These are phyloP conservation scores for Diutina ranongensis DNA, from an alignment of 1,139 yeast genomes.

Conservation along the genomic window DNA sequence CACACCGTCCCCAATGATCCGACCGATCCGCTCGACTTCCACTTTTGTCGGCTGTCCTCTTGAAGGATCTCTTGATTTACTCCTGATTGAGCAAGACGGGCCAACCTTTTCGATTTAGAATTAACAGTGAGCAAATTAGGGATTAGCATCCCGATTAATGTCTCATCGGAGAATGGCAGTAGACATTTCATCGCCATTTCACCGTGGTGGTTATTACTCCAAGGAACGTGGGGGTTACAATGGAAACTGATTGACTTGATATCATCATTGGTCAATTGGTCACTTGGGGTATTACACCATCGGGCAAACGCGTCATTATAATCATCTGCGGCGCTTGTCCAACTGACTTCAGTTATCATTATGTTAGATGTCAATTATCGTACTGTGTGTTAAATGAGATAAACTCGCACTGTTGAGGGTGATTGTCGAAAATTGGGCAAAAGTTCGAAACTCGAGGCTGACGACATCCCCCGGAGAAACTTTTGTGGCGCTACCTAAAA, in stretches of 20 bases:
- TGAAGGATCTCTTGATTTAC: slow-evolving; percentile 1
- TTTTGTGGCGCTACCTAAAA: too few relatives aligned
- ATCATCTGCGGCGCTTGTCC: not conserved
- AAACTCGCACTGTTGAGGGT: too few relatives aligned
- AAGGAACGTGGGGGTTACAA: slow-evolving; percentile 1
- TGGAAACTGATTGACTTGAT: not conserved
- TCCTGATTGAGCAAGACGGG: not conserved
- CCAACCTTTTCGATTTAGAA: not conserved
- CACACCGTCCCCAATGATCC: slow-evolving; percentile 1
- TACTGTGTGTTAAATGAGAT: too few relatives aligned
- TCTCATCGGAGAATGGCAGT: not conserved
- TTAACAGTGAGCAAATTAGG: not conserved
- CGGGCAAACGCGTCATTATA: not conserved
- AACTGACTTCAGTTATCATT: not conserved
- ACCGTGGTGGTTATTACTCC: not conserved
- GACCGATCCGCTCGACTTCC: not conserved
- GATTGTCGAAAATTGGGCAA: too few relatives aligned
- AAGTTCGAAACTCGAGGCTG: too few relatives aligned
- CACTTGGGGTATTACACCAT: not conserved
- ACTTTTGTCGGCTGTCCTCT: not conserved
- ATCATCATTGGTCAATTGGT: not conserved
- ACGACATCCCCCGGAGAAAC: too few relatives aligned
- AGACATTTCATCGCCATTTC: not conserved
- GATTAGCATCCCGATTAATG: not conserved
- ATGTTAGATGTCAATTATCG: too few relatives aligned